These are phyloP conservation scores for Mortierella antarctica DNA, from an alignment of 192 early-diverging fungal species.

Conservation along the genomic window DNA sequence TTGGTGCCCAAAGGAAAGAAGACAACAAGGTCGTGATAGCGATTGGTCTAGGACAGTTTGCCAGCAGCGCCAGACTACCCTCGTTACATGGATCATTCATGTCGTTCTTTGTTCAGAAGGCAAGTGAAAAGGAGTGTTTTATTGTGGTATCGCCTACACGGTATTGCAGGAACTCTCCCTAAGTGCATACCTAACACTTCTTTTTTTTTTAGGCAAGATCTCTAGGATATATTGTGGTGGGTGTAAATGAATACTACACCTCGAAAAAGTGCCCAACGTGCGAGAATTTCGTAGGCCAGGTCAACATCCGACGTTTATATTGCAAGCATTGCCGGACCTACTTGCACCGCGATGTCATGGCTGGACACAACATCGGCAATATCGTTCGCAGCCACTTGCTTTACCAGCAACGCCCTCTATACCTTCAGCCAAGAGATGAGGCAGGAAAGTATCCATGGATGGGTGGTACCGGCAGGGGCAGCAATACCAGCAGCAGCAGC, in stretches of 20 bases:
- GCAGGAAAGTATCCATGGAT: constrained; percentile 9
- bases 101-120: constrained; percentile 1
- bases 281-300: not conserved
- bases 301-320: not conserved
- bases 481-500: no score
- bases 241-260: constrained; percentile 4
- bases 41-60: constrained; percentile 2
- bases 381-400: not conserved
- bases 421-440: constrained; percentile 18
- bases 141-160: no score
- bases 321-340: not conserved
- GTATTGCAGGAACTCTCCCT: no score
- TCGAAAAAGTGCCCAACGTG: constrained; percentile 10
- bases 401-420: not conserved
- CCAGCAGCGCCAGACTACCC: not conserved
- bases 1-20: not conserved
- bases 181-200: not conserved
- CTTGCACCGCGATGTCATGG: constrained; percentile 1
- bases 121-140: no score
- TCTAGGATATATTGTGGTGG: constrained; percentile 8
- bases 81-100: not conserved
- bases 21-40: not conserved
- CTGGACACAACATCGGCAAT: constrained; percentile 1
- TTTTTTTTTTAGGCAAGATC: not conserved
- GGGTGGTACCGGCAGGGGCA: no score